Conservation (phyloP, 192 early-diverging fungal genomes). For the Coemansia biformis region DNA sequence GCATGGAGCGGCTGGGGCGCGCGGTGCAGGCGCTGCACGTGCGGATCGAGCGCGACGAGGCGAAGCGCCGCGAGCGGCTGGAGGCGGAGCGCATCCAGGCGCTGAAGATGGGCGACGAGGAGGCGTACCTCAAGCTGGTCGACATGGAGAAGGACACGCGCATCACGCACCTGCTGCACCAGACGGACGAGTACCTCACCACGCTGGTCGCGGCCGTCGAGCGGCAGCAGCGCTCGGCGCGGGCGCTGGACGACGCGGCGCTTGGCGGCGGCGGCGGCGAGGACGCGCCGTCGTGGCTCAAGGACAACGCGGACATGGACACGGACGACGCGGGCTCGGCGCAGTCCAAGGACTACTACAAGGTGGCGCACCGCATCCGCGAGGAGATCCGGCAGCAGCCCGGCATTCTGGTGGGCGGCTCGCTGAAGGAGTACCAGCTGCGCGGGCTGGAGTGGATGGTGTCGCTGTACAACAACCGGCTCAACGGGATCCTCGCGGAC, state of each 20-base stretch:
- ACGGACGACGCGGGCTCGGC: conserved; percentile 39
- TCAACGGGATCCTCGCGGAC: conserved; percentile 98
- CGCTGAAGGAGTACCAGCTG: conserved; percentile 92
- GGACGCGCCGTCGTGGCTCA: conserved; percentile 28
- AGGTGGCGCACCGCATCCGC: conserved; percentile 77
- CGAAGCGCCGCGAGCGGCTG: conserved; percentile 75
- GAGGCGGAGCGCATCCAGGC: conserved; percentile 94
- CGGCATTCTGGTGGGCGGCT: conserved; percentile 78
- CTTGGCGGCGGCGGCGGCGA: conserved; percentile 14
- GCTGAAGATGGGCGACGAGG: conserved; percentile 95
- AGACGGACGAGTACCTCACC: conserved; percentile 81
- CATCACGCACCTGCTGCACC: conserved; percentile 82
- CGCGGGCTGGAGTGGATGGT: conserved; percentile 99
- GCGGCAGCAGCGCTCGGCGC: conserved; percentile 67
- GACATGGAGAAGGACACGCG: conserved; percentile 96
- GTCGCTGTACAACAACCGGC: conserved; percentile 93
- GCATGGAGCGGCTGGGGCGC: conserved; percentile 68
- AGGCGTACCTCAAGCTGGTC: conserved; percentile 90
- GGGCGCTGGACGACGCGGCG: conserved; percentile 38
- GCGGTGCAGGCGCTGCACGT: conserved; percentile 71
- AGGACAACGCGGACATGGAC: conserved; percentile 33
- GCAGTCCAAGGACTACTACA: conserved; percentile 71
- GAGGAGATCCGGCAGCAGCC: conserved; percentile 82
- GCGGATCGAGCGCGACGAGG: conserved; percentile 89
- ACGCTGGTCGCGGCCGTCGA: conserved; percentile 81